Percentiles rank a stretch among this genome's conserved stretches.
Conservation (phyloP, 495 filamentous ascomycete genomes). For the Aspergillus carlsbadensis region DNA sequence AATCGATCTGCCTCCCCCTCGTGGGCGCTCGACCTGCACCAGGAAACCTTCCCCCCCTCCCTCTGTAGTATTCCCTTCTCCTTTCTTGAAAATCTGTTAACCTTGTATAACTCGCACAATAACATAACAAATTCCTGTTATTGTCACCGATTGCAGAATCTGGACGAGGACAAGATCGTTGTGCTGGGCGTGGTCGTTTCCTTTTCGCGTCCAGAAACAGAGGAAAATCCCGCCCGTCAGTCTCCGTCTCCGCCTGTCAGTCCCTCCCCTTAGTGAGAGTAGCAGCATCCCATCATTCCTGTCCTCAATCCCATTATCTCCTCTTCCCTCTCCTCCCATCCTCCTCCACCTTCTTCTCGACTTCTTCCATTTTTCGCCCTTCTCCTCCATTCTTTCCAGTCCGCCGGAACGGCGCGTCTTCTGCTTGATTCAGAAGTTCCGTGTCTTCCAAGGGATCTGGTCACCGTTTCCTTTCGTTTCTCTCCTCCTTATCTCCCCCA, state of each 20-base stretch:
- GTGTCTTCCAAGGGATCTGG: conserved; percentile 32
- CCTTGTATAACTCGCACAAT: too few relatives aligned
- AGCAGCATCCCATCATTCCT: conserved; percentile 21
- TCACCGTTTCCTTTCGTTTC: conserved; percentile 21
- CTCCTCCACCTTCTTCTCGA: conserved; percentile 14
- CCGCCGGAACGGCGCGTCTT: conserved; percentile 28
- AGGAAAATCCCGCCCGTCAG: conserved; percentile 26
- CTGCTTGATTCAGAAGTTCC: conserved; percentile 27
- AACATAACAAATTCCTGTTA: neutral
- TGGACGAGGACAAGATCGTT: too few relatives aligned
- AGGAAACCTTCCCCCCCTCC: conserved; percentile 8
- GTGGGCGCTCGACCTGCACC: conserved; percentile 18
- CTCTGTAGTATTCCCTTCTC: conserved; percentile 2
- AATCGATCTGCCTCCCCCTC: conserved; percentile 17
- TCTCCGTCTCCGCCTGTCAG: conserved; percentile 30
- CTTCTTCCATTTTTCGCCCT: conserved; percentile 15
- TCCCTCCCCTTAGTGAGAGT: conserved; percentile 21
- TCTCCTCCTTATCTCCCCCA: conserved; percentile 16
- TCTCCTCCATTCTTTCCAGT: conserved; percentile 16
- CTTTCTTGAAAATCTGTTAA: neutral
- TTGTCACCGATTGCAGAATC: neutral
- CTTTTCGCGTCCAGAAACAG: conserved; percentile 19
- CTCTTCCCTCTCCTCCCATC: conserved; percentile 18
- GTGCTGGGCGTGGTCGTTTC: neutral
- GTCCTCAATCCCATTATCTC: conserved; percentile 20